Base-by-base conservation (phyloP, 2,329 filamentous ascomycete genomes). In the Phaeosphaeriaceae sp. region DNA sequence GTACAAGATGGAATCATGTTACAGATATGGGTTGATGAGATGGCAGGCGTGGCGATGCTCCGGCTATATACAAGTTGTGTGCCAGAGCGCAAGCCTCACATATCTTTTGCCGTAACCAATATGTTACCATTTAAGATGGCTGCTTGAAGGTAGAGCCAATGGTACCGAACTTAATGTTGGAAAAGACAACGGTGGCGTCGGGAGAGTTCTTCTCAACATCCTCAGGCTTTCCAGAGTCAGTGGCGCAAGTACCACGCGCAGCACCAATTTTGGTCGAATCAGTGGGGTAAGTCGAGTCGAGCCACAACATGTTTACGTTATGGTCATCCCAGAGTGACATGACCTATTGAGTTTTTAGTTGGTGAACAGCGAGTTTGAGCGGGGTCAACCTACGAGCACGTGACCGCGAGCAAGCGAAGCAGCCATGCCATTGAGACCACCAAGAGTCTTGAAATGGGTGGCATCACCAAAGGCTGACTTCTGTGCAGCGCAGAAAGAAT, bases 281-380 rank as follows among this genome's bases (percentile, higher is more conserved):
- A 52, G 77, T 76, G 40, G 87, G 86, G 77, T 82, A 87, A 68
- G 76, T 81, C 52, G 82, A 83, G 77, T 90, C 87, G 62, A 91
- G 82, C 88, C 88, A 90, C 64, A 87, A 81, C 87, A 90, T 90
- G 75, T 87, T 81, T 64, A 82, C 75, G 51, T 81, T 73, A 73
- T 88, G 82, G 74, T 89, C 87, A 66, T 88, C 83, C 80, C 80
- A 83, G 50, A 86, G 74, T 18, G 77, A 80, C 77, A 88, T 79
- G n/a, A n/a, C 12, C 18, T 18, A 12, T 20, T 12, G 35, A 37
- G 16, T 16, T 13, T 29, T 29, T 7, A 29, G 28, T n/a, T n/a
- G n/a, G n/a, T n/a, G n/a, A n/a, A n/a, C n/a, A n/a, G n/a, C n/a
- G n/a, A n/a, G n/a, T n/a, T n/a, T n/a, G n/a, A n/a, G n/a, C n/a